Percentiles rank a stretch among this genome's conserved stretches.
Evolutionary conservation across 495 filamentous ascomycete genomes (phyloP).

Genomic region (Penicillium desertorum): DNA sequence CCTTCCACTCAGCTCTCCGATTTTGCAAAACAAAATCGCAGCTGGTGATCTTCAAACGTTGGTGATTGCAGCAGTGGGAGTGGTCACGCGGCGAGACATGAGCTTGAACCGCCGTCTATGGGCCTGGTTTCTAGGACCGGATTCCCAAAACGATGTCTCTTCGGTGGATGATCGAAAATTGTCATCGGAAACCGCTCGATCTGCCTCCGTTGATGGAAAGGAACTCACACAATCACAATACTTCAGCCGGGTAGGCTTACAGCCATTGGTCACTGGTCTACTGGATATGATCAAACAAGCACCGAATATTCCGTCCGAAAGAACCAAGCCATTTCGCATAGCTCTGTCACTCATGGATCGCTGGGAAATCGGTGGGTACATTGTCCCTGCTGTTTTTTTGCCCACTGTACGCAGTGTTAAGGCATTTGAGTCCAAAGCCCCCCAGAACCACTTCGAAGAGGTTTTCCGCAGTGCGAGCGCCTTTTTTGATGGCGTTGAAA

Average conservation of each 20-base stretch:
- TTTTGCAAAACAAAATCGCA: slow-evolving; percentile 72
- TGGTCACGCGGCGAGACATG: slow-evolving; percentile 90
- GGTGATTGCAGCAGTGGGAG: slow-evolving; percentile 75
- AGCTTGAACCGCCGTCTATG: slow-evolving; percentile 90
- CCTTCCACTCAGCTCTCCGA: slow-evolving; percentile 80
- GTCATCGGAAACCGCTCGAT: slow-evolving; percentile 45
- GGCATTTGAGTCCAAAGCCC: slow-evolving; percentile 60
- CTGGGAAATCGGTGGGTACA: slow-evolving; percentile 90
- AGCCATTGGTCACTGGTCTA: slow-evolving; percentile 70
- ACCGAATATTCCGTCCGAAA: slow-evolving; percentile 59
- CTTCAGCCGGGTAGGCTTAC: slow-evolving; percentile 75
- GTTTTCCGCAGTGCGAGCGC: slow-evolving; percentile 87
- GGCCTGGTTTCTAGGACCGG: slow-evolving; percentile 94
- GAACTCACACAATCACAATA: slow-evolving; percentile 58
- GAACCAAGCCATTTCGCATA: slow-evolving; percentile 85
- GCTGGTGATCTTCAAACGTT: slow-evolving; percentile 74
- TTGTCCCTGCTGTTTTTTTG: slow-evolving; percentile 84
- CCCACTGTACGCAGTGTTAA: slow-evolving; percentile 79
- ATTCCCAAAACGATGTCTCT: slow-evolving; percentile 53
- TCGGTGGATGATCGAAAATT: slow-evolving; percentile 49
- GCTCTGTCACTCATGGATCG: slow-evolving; percentile 95
- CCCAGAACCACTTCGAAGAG: slow-evolving; percentile 72
- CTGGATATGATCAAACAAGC: slow-evolving; percentile 68
- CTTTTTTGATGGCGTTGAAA: slow-evolving; percentile 97
- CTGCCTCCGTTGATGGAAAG: slow-evolving; percentile 43